Evolutionary conservation across 2,329 filamentous ascomycete genomes (phyloP), one percentile per base, ranked within the genome.

Genomic region (Zymoseptoria passerinii): DNA sequence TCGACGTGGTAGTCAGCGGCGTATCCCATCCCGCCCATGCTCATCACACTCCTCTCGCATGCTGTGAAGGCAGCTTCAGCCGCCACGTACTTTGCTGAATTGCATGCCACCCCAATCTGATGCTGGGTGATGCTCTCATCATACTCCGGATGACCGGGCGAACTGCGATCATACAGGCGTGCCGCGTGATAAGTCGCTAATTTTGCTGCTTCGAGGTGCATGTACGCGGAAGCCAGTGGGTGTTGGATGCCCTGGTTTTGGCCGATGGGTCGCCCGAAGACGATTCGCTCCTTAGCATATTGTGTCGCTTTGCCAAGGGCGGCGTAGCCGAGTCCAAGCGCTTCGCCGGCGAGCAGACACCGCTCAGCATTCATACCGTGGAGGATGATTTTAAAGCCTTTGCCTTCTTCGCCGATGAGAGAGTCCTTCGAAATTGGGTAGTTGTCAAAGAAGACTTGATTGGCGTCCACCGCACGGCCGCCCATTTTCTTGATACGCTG

Each of bases 391-490:
- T 85, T 86, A 78, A 95, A 95, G 0, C 90, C 90, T 58, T 88
- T 80, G 4, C 85, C 84, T 70, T 94, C 87, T 29, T 81, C 70
- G 0, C 90, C 90, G 49, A 95, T 83, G 0, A 92, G 75, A 0
- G 83, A 78, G 48, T 83, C 77, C 0, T 79, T 79, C 0, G 86
- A 83, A 13, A 94, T 82, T 3, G 73, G 71, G 71, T 92, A 95
- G 64, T 86, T 82, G 71, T 94, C 88, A 70, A 95, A 94, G 72
- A 95, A 95, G 1, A 95, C 86, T 69, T 94, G 88, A 65, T 95
- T 95, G 0, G 89, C 88, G 67, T 94, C 89, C 1, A 95, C 84
- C 0, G 89, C 88, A 10, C 88, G 78, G 0, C 89, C 88, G 8
- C 90, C 90, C 89, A 95, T 94, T 72, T 95, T 95, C 72, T 83